These are phyloP conservation scores for Prillingera fragicola DNA, from an alignment of 1,284 basidiomycete species.

Conservation along the genomic window DNA sequence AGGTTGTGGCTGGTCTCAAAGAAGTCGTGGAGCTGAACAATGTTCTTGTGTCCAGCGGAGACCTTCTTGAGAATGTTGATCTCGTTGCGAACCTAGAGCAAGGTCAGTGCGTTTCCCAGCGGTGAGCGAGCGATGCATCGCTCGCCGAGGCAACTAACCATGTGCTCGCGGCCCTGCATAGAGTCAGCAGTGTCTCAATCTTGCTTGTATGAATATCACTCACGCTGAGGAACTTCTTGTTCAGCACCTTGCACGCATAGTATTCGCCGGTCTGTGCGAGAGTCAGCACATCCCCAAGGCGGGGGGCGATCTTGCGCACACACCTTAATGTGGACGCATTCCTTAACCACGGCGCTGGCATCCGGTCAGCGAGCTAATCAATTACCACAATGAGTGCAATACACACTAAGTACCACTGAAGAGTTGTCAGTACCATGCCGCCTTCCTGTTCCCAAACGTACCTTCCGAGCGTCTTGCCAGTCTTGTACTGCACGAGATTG, in stretches of 20 bases:
- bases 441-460: constrained; percentile 66
- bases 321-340: constrained; percentile 93
- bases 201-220: constrained; percentile 10
- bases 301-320: constrained; percentile 43
- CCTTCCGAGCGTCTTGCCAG: constrained; percentile 85
- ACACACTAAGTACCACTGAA: constrained; percentile 46
- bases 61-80: constrained; percentile 92
- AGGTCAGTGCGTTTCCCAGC: constrained; percentile 1
- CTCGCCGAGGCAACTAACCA: constrained; percentile 54
- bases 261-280: constrained; percentile 50
- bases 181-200: constrained; percentile 3
- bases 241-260: constrained; percentile 54
- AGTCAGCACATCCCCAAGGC: background rate
- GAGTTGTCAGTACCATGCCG: constrained; percentile 8
- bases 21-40: constrained; percentile 91
- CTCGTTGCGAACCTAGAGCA: constrained; percentile 80
- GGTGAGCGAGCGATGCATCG: no score
- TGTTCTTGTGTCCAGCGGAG: constrained; percentile 82
- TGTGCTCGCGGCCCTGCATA: constrained; percentile 69
- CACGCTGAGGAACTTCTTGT: constrained; percentile 90
- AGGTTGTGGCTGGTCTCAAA: constrained; percentile 97
- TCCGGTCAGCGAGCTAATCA: constrained; percentile 17
- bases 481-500: no score
- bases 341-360: constrained; percentile 56
- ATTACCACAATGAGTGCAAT: background rate